Evolutionary conservation across 2,329 filamentous ascomycete species (phyloP), one percentile per base, ranked within the genome.

Genomic region (Pseudocercospora vitis): DNA sequence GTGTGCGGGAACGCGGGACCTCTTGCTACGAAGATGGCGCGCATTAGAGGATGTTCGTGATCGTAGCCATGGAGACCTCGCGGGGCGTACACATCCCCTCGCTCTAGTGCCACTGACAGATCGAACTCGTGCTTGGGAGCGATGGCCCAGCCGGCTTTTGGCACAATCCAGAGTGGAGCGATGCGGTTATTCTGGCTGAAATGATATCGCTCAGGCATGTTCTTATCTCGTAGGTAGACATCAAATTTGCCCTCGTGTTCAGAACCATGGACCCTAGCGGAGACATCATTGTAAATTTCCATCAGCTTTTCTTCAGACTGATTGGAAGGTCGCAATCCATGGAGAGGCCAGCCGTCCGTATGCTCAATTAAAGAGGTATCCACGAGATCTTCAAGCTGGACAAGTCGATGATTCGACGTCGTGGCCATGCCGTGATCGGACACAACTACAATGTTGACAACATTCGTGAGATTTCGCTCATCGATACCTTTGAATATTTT

Each of bases 391-490:
- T 99, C 94, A 2, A 97, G 78, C 71, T 97, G 94, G 21, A 97
- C 81, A 40, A 97, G 76, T 8, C 94, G 82, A 14, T 84, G 79
- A 0, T 81, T 83, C 55, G 91, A 88, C 0, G 94, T 97, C 0
- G 91, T 95, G 1, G 94, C 94, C 94, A 99, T 99, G 47, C 94
- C 94, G 69, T 99, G 94, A 69, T 99, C 94, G 0, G 91, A 96
- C 2, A 99, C 92, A n/a, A 99, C 81, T 28, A 99, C 85, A 6
- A 99, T 81, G 62, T 99, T 99, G 67, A 97, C 89, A 56, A 99
- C 88, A 16, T 86, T 70, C 0, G 91, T 96, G 47, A 99, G 74
- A 68, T 97, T 96, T 45, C 94, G 85, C 42, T 81, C 74, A 57
- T 91, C 82, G 0, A 99, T 77, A 0, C 91, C 91, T 1, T 77